A percentile compares a stretch with the other conserved stretches of the same genome.
phyloP scores from a whole-genome alignment of 1,284 basidiomycete species.

The Acaromyces ingoldii region DNA sequence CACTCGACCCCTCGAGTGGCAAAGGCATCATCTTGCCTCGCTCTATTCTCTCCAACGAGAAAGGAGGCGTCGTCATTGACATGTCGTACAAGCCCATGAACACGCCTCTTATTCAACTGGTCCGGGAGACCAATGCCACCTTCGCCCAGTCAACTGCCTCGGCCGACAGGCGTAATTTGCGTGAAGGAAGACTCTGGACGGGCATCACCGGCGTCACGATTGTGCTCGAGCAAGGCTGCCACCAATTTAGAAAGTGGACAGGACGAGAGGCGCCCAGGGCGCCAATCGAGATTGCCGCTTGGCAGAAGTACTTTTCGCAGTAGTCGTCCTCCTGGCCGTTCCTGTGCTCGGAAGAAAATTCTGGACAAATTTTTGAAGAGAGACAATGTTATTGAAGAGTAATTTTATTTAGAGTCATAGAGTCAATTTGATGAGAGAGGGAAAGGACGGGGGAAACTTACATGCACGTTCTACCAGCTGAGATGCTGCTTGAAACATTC shows the following conservation, averaged over 20 bases:
- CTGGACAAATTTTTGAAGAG: no score
- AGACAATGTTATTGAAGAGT: no score
- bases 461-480: no score
- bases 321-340: no score
- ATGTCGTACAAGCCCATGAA: slow-evolving; percentile 48
- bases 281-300: slow-evolving; percentile 28
- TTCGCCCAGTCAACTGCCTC: background rate
- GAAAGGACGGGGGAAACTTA: no score
- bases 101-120: slow-evolving; percentile 40
- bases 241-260: slow-evolving; percentile 47
- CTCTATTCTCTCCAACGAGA: slow-evolving; percentile 21
- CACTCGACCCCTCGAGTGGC: slow-evolving; percentile 13
- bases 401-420: no score
- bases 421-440: no score
- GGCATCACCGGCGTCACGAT: slow-evolving; percentile 42
- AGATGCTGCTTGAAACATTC: no score
- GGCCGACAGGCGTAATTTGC: slow-evolving; percentile 9
- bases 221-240: slow-evolving; percentile 45
- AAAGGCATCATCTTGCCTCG: slow-evolving; percentile 34
- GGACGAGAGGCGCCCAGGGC: slow-evolving; percentile 31
- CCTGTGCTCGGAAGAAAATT: no score
- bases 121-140: slow-evolving; percentile 2
- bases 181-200: slow-evolving; percentile 30
- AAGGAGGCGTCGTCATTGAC: slow-evolving; percentile 47
- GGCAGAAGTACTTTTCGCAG: slow-evolving; percentile 24